A percentile compares a stretch with the other conserved stretches of the same genome.
These are phyloP conservation scores for Cyberlindnera xishuangbannaensis DNA, from an alignment of 805 yeast genomes.

Conservation along the genomic window DNA sequence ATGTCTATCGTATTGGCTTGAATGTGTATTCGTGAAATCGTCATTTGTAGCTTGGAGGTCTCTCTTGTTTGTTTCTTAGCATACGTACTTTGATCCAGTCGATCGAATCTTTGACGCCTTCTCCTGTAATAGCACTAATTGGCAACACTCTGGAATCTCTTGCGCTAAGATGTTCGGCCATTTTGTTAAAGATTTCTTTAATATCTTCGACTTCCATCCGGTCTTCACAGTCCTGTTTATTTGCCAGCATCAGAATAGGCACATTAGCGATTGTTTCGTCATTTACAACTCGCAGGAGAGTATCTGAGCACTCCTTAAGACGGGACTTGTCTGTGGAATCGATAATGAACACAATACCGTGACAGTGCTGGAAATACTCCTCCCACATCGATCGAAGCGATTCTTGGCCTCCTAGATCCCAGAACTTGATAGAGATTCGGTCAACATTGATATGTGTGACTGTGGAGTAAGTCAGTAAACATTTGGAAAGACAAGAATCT, in stretches of 20 bases:
- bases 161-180: constrained; percentile 81
- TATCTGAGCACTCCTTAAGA: constrained; percentile 73
- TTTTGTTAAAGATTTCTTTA: constrained; percentile 75
- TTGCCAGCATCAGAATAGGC: constrained; percentile 91
- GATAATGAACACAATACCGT: constrained; percentile 87
- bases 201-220: constrained; percentile 72
- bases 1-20: too few relatives aligned
- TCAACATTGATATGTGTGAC: constrained; percentile 35
- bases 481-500: constrained; percentile 2
- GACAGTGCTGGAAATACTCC: constrained; percentile 77
- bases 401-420: constrained; percentile 97
- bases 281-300: constrained; percentile 48
- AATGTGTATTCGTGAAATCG: too few relatives aligned
- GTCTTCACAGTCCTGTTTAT: constrained; percentile 79
- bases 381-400: constrained; percentile 83
- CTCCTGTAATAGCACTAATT: constrained; percentile 71
- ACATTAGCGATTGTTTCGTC: constrained; percentile 61
- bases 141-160: constrained; percentile 89
- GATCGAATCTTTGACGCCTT: constrained; percentile 80
- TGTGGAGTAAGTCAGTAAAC: too few relatives aligned
- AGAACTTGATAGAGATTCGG: constrained; percentile 54
- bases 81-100: constrained; percentile 83
- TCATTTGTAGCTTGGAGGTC: constrained; percentile 29
- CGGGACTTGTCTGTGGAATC: constrained; percentile 85
- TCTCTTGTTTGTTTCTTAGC: constrained; percentile 35